Conservation (phyloP, 305 asterid genomes). For the Petunia hybrid region DNA sequence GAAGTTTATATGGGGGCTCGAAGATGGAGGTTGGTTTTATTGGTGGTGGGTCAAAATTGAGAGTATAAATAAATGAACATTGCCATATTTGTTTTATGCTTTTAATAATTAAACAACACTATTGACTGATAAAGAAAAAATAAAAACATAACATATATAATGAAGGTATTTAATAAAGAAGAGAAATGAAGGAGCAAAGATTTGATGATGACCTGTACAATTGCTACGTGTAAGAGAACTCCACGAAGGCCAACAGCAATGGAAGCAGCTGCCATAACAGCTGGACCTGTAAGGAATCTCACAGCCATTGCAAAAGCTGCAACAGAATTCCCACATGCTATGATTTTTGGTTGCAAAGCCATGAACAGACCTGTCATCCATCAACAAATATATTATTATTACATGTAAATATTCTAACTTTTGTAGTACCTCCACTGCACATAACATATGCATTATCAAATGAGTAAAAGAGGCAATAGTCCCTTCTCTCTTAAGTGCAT, state of each 20-base stretch:
- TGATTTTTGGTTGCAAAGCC: conserved; percentile 68
- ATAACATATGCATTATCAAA: neutral
- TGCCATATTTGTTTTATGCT: neutral
- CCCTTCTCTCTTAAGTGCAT: conserved; percentile 14
- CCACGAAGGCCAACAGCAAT: conserved; percentile 66
- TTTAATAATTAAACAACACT: neutral
- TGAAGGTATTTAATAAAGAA: neutral
- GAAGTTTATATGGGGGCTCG: too few relatives aligned
- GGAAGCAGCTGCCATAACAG: conserved; percentile 71
- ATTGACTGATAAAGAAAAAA: neutral
- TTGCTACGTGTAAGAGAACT: conserved; percentile 57
- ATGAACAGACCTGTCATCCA: conserved; percentile 60
- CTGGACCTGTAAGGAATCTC: conserved; percentile 69
- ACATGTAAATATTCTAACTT: neutral
- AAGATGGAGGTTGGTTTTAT: neutral
- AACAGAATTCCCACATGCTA: conserved; percentile 64
- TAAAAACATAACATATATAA: neutral
- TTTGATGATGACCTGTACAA: conserved; percentile 54
- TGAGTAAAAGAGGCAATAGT: neutral
- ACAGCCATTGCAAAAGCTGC: conserved; percentile 63
- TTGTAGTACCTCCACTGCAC: neutral
- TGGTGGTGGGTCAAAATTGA: neutral
- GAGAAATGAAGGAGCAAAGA: neutral
- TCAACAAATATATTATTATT: neutral
- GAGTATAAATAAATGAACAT: conserved; percentile 7